These are phyloP conservation scores for Sporothrix euskadiensis DNA, from an alignment of 2,329 filamentous ascomycete genomes.

Conservation along the genomic window DNA sequence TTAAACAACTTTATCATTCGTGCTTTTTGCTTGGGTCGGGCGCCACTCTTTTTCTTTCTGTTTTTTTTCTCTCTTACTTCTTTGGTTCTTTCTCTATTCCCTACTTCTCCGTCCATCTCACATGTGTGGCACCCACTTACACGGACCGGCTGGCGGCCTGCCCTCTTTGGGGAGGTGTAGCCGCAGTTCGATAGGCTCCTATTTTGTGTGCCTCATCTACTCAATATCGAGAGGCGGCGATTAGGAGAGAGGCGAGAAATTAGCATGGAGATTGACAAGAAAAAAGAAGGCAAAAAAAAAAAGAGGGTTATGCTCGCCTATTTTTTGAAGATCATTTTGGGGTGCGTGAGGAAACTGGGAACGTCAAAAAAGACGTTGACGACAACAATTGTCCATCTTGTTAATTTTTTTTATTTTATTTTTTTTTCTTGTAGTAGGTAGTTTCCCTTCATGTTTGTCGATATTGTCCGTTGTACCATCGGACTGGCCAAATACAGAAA, in stretches of 20 bases:
- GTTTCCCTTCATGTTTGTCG: not conserved
- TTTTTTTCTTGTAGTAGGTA: not conserved
- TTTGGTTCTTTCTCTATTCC: not conserved
- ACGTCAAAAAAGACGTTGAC: not conserved
- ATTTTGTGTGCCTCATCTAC: not conserved
- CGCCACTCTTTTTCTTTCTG: not conserved
- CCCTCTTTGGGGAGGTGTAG: constrained; percentile 1
- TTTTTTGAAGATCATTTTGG: constrained; percentile 11
- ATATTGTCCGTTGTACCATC: not conserved
- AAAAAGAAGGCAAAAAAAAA: not conserved
- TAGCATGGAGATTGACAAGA: not conserved
- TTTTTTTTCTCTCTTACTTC: not conserved
- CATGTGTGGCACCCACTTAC: not conserved
- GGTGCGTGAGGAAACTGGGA: constrained; percentile 5
- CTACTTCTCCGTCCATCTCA: not conserved
- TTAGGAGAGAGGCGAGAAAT: not conserved
- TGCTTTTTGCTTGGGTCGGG: constrained; percentile 14
- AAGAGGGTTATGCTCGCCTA: constrained; percentile 1
- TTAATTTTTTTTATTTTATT: not conserved
- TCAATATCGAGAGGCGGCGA: not conserved
- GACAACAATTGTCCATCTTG: not conserved
- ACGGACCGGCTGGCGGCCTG: constrained; percentile 7
- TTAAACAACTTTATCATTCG: constrained; percentile 22
- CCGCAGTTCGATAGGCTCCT: not conserved
- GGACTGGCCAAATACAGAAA: constrained; percentile 17